Percentiles rank a stretch among this genome's conserved stretches.
These are phyloP conservation scores for Xylariaceae sp. DNA, from an alignment of 2,329 filamentous ascomycete species.

Conservation along the genomic window DNA sequence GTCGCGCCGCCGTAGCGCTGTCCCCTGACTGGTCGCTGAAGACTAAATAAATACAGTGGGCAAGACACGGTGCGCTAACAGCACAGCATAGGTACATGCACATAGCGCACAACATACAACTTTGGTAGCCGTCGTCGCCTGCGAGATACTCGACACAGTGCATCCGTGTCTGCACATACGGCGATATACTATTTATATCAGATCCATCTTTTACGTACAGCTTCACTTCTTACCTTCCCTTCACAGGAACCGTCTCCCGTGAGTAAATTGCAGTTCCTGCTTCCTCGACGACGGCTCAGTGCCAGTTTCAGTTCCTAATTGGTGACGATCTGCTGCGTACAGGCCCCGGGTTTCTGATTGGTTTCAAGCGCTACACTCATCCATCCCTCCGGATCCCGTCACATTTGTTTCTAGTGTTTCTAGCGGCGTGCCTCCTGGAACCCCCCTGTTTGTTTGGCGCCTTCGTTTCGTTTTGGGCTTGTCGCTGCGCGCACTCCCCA, in stretches of 20 bases:
- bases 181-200: too few relatives aligned
- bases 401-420: conserved; percentile 29
- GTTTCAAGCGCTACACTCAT: conserved; percentile 22
- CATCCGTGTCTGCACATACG: too few relatives aligned
- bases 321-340: not conserved
- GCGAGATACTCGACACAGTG: too few relatives aligned
- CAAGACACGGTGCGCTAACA: not conserved
- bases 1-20: not conserved
- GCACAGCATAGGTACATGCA: not conserved
- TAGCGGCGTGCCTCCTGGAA: conserved; percentile 24
- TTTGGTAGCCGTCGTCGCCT: not conserved
- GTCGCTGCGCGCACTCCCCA: conserved; percentile 25
- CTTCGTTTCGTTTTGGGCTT: conserved; percentile 27
- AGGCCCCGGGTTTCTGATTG: conserved; percentile 3
- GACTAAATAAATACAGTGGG: not conserved
- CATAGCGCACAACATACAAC: not conserved
- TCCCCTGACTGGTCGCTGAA: not conserved
- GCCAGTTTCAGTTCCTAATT: not conserved
- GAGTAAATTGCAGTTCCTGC: not conserved
- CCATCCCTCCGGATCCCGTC: conserved; percentile 28
- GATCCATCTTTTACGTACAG: too few relatives aligned
- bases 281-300: not conserved
- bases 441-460: conserved; percentile 30
- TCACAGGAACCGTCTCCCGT: not conserved
- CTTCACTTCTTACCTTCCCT: not conserved